These are phyloP conservation scores for Suillus subluteus DNA, from an alignment of 768 basidiomycete species.

Conservation along the genomic window DNA sequence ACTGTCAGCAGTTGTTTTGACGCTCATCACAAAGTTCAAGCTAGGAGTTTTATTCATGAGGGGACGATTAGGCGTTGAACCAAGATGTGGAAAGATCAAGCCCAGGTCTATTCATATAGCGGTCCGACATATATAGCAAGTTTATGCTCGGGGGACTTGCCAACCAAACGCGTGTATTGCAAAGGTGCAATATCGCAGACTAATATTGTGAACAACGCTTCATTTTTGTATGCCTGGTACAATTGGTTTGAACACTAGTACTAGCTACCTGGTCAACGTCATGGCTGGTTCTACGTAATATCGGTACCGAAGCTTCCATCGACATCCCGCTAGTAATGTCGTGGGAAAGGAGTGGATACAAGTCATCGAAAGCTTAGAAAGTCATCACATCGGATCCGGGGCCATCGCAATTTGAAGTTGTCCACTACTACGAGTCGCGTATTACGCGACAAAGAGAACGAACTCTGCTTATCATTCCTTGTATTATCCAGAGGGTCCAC, in stretches of 20 bases:
- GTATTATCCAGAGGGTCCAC: neutral
- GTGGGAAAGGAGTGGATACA: slow-evolving; percentile 1
- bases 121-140: neutral
- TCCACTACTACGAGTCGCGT: neutral
- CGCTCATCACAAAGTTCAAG: neutral
- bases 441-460: neutral
- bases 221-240: too few relatives aligned
- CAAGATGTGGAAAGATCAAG: neutral
- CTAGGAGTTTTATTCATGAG: neutral
- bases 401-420: neutral
- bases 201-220: neutral
- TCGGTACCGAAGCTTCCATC: neutral
- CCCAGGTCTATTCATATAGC: neutral
- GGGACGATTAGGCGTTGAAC: neutral
- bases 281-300: too few relatives aligned
- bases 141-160: neutral
- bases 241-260: too few relatives aligned
- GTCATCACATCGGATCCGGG: neutral
- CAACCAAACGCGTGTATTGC: neutral
- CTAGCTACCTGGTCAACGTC: too few relatives aligned
- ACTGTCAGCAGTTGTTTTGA: neutral
- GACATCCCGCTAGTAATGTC: neutral
- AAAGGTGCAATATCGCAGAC: too few relatives aligned
- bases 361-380: neutral
- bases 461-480: neutral